These are phyloP conservation scores for Suhomyces ambrosiae DNA, from an alignment of 1,139 yeast species.

Conservation along the genomic window DNA sequence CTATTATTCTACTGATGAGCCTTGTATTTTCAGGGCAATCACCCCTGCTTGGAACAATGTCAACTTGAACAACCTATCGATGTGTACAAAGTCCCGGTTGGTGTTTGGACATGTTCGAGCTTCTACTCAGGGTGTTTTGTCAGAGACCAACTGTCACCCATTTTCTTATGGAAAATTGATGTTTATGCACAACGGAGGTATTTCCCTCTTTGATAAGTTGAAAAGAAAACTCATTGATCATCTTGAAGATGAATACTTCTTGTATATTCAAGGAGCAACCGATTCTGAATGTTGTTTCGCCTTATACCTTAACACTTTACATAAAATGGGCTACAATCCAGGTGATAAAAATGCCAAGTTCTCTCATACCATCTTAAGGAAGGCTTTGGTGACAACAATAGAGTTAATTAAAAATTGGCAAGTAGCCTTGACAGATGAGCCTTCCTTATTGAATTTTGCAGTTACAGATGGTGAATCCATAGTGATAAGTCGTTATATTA, in stretches of 20 bases:
- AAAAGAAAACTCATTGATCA: slow-evolving; percentile 73
- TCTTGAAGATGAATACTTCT: slow-evolving; percentile 76
- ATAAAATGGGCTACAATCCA: slow-evolving; percentile 77
- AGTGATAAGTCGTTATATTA: slow-evolving; percentile 84
- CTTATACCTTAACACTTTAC: slow-evolving; percentile 74
- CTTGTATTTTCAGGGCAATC: slow-evolving; percentile 87
- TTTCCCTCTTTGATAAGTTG: slow-evolving; percentile 69
- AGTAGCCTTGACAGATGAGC: slow-evolving; percentile 55
- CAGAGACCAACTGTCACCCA: slow-evolving; percentile 97
- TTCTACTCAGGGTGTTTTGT: slow-evolving; percentile 88
- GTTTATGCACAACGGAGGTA: slow-evolving; percentile 98
- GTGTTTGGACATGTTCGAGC: slow-evolving; percentile 97
- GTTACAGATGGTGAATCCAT: slow-evolving; percentile 92
- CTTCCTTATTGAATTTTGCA: slow-evolving; percentile 88
- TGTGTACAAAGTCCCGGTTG: slow-evolving; percentile 78
- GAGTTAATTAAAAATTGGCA: slow-evolving; percentile 73
- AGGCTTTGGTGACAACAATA: slow-evolving; percentile 74
- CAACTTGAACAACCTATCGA: slow-evolving; percentile 81
- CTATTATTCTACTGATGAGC: slow-evolving; percentile 66
- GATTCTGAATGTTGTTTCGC: slow-evolving; percentile 97
- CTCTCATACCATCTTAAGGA: slow-evolving; percentile 60
- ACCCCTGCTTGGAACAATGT: slow-evolving; percentile 98
- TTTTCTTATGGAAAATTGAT: slow-evolving; percentile 81
- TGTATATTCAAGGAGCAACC: slow-evolving; percentile 86
- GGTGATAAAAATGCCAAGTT: slow-evolving; percentile 29